Conservation (phyloP, 225 moss, liverwort and hornwort genomes). For the Lunularia cruciata region DNA sequence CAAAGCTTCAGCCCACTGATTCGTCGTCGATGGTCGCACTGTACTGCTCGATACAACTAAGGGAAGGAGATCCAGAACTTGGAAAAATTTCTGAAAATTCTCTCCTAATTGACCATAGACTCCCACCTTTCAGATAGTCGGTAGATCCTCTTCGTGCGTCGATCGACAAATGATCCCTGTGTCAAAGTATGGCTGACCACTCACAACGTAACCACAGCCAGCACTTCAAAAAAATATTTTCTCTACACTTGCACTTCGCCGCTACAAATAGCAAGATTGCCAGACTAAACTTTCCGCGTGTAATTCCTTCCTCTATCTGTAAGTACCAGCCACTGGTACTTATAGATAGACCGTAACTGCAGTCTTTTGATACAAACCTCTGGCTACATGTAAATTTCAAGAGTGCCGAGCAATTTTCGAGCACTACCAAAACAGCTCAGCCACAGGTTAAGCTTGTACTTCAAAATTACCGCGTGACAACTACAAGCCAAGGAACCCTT, state of each 20-base stretch:
- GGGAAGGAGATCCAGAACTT: not conserved
- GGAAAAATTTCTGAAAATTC: not conserved
- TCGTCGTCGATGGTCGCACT: not conserved
- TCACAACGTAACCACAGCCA: not conserved
- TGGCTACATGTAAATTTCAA: not conserved
- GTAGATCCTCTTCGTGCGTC: not conserved
- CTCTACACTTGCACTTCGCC: not conserved
- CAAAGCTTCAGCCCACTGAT: not conserved
- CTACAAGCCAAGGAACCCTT: not conserved
- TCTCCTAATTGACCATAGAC: not conserved
- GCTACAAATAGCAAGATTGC: not conserved
- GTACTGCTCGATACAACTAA: not conserved
- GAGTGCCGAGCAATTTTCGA: not conserved
- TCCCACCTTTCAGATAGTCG: not conserved
- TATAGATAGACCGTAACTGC: too few relatives aligned
- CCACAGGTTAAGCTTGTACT: slow-evolving; percentile 9
- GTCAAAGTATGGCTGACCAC: not conserved
- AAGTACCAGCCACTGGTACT: not conserved
- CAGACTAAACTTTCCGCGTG: not conserved
- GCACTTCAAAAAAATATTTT: not conserved
- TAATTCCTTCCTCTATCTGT: slow-evolving; percentile 1
- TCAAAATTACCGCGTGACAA: not conserved
- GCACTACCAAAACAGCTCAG: not conserved
- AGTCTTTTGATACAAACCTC: not conserved
- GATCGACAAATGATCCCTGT: not conserved